phyloP scores from a whole-genome alignment of 2,329 filamentous ascomycete species.

The Ophiocordyceps unilateralis region DNA sequence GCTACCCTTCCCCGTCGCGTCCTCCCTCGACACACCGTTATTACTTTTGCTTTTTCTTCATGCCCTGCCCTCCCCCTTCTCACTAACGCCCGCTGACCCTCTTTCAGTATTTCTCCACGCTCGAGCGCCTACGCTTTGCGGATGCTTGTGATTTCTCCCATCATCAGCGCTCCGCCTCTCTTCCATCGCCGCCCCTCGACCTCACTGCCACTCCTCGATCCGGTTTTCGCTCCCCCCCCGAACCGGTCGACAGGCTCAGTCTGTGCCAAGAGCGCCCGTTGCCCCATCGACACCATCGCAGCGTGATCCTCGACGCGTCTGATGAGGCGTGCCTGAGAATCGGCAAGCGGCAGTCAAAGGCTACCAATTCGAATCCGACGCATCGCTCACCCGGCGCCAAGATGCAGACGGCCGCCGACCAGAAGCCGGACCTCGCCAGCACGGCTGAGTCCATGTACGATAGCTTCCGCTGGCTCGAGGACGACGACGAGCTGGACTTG shows the following conservation, averaged over 20 bases:
- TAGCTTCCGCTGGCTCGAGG: constrained; percentile 57
- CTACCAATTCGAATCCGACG: not conserved
- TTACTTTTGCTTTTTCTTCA: not conserved
- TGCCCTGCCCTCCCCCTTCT: not conserved
- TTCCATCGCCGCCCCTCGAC: not conserved
- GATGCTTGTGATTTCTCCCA: constrained; percentile 21
- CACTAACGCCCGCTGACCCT: not conserved
- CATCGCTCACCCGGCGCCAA: constrained; percentile 2
- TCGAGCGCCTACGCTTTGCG: constrained; percentile 52
- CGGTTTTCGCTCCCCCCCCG: no score
- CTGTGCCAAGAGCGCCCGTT: no score
- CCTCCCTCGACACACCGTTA: not conserved
- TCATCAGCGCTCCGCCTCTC: constrained; percentile 7
- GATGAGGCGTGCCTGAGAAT: constrained; percentile 11
- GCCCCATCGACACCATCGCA: constrained; percentile 11
- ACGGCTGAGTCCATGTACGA: constrained; percentile 42
- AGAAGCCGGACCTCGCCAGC: constrained; percentile 5
- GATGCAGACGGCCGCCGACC: constrained; percentile 9
- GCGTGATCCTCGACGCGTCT: constrained; percentile 18
- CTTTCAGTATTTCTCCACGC: constrained; percentile 51
- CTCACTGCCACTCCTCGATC: not conserved
- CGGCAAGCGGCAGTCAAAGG: constrained; percentile 10
- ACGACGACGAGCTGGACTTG: constrained; percentile 52
- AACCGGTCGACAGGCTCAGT: not conserved
- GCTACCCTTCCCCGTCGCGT: not conserved